These are phyloP conservation scores for Ceratocystis lukuohia DNA, from an alignment of 2,329 filamentous ascomycete species.

Conservation along the genomic window DNA sequence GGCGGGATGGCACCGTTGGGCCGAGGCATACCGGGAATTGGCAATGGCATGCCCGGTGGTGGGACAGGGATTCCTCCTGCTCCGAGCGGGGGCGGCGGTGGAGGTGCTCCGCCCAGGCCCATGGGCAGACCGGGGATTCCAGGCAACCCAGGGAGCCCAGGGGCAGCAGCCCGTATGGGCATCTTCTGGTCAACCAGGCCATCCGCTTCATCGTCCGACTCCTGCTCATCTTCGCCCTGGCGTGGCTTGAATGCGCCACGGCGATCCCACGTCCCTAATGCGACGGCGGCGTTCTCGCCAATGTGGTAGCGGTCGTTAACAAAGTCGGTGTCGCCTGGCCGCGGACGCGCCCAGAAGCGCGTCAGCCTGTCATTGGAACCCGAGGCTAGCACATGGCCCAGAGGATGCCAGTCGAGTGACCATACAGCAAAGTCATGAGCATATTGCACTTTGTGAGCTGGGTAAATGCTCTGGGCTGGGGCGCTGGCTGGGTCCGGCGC, in stretches of 20 bases:
- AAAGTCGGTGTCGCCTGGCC: constrained; percentile 75
- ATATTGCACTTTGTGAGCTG: constrained; percentile 72
- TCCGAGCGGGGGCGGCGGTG: not conserved
- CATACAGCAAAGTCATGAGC: constrained; percentile 94
- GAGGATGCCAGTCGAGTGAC: constrained; percentile 95
- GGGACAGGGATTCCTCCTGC: constrained; percentile 17
- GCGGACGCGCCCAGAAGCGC: constrained; percentile 84
- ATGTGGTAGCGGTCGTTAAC: constrained; percentile 91
- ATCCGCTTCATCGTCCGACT: constrained; percentile 84
- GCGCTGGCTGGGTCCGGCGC: constrained; percentile 64
- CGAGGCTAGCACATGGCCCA: constrained; percentile 88
- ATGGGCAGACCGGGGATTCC: constrained; percentile 9
- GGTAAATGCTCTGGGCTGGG: constrained; percentile 80
- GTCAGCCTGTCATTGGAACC: constrained; percentile 95
- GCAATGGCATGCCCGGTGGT: constrained; percentile 22
- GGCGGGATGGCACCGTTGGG: constrained; percentile 37
- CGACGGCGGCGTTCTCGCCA: constrained; percentile 79
- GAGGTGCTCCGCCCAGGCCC: not conserved
- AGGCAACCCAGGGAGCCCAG: constrained; percentile 42
- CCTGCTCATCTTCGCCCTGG: constrained; percentile 86
- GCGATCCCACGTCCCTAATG: constrained; percentile 85
- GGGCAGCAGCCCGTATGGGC: constrained; percentile 38
- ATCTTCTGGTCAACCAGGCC: constrained; percentile 84
- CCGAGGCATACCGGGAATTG: constrained; percentile 33
- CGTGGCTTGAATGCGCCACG: constrained; percentile 63